Evolutionary conservation across 345 rosid species (phyloP).

Genomic region (Theobroma cacao): DNA sequence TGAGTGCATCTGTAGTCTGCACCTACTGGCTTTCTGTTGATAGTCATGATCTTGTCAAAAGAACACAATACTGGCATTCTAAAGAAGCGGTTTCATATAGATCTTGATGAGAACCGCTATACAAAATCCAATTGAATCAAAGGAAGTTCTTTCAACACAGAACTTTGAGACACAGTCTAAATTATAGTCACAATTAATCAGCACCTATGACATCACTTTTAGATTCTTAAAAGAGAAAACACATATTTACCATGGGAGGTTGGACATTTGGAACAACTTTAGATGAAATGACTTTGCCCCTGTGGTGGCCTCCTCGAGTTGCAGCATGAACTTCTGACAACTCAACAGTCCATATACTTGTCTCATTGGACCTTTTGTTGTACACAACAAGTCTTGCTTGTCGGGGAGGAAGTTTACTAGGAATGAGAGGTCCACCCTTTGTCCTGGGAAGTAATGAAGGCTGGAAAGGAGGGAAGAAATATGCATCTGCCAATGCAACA

Average conservation of each 20-base stretch:
- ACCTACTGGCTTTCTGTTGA: background rate
- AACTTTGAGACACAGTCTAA: background rate
- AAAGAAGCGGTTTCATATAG: background rate
- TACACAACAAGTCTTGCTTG: constrained; percentile 72
- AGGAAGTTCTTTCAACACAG: background rate
- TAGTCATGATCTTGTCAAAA: background rate
- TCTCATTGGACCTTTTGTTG: constrained; percentile 69
- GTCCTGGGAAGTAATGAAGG: constrained; percentile 71
- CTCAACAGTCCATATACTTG: constrained; percentile 69
- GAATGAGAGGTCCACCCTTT: constrained; percentile 66
- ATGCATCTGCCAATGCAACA: constrained; percentile 77
- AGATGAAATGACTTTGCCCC: constrained; percentile 72
- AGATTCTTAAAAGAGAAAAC: background rate
- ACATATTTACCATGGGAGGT: constrained; percentile 64
- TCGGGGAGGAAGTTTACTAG: constrained; percentile 71
- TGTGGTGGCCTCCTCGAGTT: constrained; percentile 76
- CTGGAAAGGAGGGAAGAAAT: constrained; percentile 85
- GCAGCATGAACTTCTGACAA: constrained; percentile 73
- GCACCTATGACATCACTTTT: background rate
- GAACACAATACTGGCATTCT: background rate
- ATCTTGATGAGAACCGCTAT: background rate
- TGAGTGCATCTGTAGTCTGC: background rate
- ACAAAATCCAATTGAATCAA: background rate
- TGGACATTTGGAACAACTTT: constrained; percentile 69
- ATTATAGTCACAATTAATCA: background rate